A percentile compares a stretch with the other conserved stretches of the same genome.
Conservation (phyloP, 805 yeast genomes). For the Sporopachydermia lactativora region DNA sequence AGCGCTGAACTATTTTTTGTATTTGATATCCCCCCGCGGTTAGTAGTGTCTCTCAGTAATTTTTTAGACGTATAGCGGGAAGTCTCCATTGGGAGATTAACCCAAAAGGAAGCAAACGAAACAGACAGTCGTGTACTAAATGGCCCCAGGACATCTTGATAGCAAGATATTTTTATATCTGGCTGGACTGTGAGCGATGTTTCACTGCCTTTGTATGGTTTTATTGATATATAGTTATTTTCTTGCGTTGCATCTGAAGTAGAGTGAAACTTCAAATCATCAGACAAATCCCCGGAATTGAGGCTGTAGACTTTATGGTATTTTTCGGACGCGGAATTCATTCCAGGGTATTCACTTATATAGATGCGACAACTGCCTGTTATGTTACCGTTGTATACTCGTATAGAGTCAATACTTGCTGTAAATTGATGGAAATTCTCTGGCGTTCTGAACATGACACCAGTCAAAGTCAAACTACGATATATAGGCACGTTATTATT, state of each 20-base stretch:
- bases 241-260: not conserved
- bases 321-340: not conserved
- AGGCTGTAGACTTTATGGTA: not conserved
- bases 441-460: too few species aligned
- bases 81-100: constrained; percentile 31
- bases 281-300: not conserved
- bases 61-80: constrained; percentile 6
- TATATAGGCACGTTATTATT: not conserved
- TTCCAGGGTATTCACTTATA: not conserved
- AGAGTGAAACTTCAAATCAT: not conserved
- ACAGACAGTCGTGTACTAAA: not conserved
- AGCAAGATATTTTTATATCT: not conserved
- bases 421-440: too few species aligned
- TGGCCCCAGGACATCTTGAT: not conserved
- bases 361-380: not conserved
- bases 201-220: not conserved
- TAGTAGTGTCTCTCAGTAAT: constrained; percentile 4
- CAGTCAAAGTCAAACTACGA: not conserved
- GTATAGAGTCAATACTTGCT: not conserved
- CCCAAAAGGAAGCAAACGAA: constrained; percentile 24
- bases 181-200: not conserved
- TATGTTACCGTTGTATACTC: not conserved
- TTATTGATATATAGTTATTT: too few species aligned
- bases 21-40: too few species aligned
- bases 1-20: constrained; percentile 5